These are phyloP conservation scores for Madurella fahalii DNA, from an alignment of 2,329 filamentous ascomycete genomes.

Conservation along the genomic window DNA sequence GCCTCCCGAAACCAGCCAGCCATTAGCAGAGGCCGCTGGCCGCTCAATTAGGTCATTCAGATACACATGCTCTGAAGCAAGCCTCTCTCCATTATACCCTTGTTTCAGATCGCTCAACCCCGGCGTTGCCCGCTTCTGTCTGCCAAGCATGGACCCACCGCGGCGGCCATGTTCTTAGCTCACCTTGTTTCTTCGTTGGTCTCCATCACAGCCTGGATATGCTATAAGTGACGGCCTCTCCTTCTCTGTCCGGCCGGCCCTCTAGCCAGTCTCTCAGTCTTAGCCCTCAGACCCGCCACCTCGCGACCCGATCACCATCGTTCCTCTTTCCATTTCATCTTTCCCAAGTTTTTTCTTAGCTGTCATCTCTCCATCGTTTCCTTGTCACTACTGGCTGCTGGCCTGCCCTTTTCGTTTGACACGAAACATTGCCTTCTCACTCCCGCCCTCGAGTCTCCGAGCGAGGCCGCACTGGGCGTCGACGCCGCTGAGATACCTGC, in stretches of 20 bases:
- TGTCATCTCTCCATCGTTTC: slow-evolving; percentile 17
- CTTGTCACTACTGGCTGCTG: slow-evolving; percentile 21
- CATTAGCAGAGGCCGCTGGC: slow-evolving; percentile 48
- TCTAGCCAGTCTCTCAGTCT: slow-evolving; percentile 35
- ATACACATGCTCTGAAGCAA: slow-evolving; percentile 49
- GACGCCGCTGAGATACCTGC: slow-evolving; percentile 15
- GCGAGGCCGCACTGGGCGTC: slow-evolving; percentile 16
- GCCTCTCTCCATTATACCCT: slow-evolving; percentile 32
- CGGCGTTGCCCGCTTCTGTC: slow-evolving; percentile 25
- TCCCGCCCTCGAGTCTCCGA: slow-evolving; percentile 26
- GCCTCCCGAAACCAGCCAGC: slow-evolving; percentile 41
- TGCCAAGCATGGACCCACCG: slow-evolving; percentile 8
- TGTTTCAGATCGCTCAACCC: slow-evolving; percentile 32
- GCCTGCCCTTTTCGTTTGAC: slow-evolving; percentile 40
- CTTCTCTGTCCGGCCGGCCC: slow-evolving; percentile 26
- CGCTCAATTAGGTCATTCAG: slow-evolving; percentile 40
- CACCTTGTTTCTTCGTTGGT: slow-evolving; percentile 19
- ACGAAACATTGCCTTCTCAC: slow-evolving; percentile 32
- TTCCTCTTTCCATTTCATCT: slow-evolving; percentile 39
- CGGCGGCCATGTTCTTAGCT: slow-evolving; percentile 13
- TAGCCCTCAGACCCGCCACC: slow-evolving; percentile 26
- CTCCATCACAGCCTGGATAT: slow-evolving; percentile 16
- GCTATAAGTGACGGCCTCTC: slow-evolving; percentile 29
- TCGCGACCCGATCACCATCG: slow-evolving; percentile 27
- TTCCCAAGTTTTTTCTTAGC: slow-evolving; percentile 31